phyloP scores from a whole-genome alignment of 2,329 filamentous ascomycete genomes.

The Fusarium ramigenum region DNA sequence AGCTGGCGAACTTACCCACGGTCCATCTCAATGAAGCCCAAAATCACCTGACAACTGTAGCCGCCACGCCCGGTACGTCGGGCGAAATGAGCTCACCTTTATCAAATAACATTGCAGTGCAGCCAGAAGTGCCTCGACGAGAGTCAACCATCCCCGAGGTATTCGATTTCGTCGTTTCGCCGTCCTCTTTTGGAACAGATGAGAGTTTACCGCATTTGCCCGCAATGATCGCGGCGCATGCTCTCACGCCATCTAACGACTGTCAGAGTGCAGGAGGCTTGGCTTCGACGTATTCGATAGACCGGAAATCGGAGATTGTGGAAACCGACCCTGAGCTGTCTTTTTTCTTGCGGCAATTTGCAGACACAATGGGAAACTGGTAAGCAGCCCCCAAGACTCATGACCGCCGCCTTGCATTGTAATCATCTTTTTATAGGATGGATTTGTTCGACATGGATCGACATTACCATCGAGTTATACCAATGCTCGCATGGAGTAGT shows the following conservation, averaged over 20 bases:
- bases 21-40: neutral
- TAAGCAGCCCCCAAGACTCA: neutral
- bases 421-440: neutral
- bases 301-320: neutral
- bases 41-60: neutral
- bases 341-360: neutral
- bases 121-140: neutral
- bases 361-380: neutral
- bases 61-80: neutral
- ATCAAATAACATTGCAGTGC: neutral
- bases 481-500: neutral
- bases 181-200: neutral
- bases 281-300: neutral
- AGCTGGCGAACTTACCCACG: neutral
- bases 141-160: neutral
- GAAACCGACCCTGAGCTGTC: neutral
- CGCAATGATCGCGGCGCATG: neutral
- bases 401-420: neutral
- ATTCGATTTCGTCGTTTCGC: neutral
- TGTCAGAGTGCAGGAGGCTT: neutral
- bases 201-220: neutral
- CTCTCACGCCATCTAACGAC: neutral
- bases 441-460: neutral
- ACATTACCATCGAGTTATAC: neutral
- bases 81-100: neutral